Base-by-base conservation (phyloP, 805 yeast species). In the Pichia cephalocereana region DNA sequence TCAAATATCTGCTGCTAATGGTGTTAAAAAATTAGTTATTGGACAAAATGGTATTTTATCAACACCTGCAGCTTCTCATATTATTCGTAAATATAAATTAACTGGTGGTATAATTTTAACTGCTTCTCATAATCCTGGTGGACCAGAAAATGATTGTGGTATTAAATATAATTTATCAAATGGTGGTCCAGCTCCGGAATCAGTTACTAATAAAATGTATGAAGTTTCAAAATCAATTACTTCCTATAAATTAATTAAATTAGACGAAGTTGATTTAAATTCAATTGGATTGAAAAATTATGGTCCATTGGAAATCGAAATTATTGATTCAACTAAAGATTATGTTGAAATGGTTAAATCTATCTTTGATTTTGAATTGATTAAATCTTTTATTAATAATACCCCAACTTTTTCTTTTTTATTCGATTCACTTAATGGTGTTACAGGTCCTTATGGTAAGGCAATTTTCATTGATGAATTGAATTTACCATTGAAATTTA, bases 111-210 rank as follows among this genome's bases (percentile, higher is more conserved):
- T 91, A 68, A 87, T 93, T 56, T 74, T 91, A 61, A 91, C 99
- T 9, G 98, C 98, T 2, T 84, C 95, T 26, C 99, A 91, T 68
- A 91, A 91, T 68, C 99, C 99, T 17, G 99, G 99, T 64, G 97
- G 98, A 9, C 96, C 96, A 49, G 69, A 75, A 28, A 82, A 86
- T 54, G 99, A 91, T 64, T 75, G 89, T 63, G 99, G 99, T 47
- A 91, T 91, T 72, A 91, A 91, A 71, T 93, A 93, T 72, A 93
- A 91, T 67, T 72, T 93, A 65, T 78, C 86, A 54, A 91, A 91
- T 63, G 99, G 99, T 56, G 99, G 96, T 3, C 99, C 99, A 40
- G 98, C 98, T 11, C 99, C 99, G 12, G 99, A 91, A 66, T 70
- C 84, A 15, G 95, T 93, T 51, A 91, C 99, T 12, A 78, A 91